These are phyloP conservation scores for Apophysomyces elegans DNA, from an alignment of 371 early-diverging fungal species.

Conservation along the genomic window DNA sequence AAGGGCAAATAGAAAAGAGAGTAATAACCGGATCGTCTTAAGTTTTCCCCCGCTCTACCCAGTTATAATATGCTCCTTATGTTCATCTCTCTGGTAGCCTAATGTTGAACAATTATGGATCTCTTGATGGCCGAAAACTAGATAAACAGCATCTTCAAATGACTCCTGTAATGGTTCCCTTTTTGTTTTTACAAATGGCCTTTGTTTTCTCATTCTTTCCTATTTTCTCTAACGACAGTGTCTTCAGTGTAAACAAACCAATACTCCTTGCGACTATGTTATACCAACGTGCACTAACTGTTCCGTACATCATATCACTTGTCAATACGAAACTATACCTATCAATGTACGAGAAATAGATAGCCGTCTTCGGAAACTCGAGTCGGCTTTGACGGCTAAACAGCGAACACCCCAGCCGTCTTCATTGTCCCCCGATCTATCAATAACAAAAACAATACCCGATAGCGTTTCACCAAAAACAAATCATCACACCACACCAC, in stretches of 20 bases:
- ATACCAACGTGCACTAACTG: slow-evolving; percentile 18
- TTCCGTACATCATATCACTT: neutral
- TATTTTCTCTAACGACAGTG: slow-evolving; percentile 6
- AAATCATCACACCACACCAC: neutral
- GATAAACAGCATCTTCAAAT: neutral
- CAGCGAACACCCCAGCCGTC: neutral
- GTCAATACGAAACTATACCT: slow-evolving; percentile 12
- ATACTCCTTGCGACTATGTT: slow-evolving; percentile 13
- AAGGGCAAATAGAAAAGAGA: too few relatives aligned
- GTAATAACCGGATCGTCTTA: neutral
- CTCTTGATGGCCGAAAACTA: neutral
- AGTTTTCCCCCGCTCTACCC: neutral
- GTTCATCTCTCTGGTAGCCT: slow-evolving; percentile 3
- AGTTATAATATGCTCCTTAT: neutral
- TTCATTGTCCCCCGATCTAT: neutral
- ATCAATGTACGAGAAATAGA: slow-evolving; percentile 15
- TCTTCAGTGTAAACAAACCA: slow-evolving; percentile 4
- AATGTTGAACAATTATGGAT: slow-evolving; percentile 4
- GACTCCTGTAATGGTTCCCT: neutral
- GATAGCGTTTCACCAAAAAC: neutral
- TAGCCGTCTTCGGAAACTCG: slow-evolving; percentile 13
- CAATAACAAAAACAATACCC: neutral
- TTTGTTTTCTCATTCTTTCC: neutral
- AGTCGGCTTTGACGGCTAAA: slow-evolving; percentile 10
- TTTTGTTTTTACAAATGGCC: neutral